Evolutionary conservation across 164 flowering plant genomes (phyloP).

Genomic region (Aristolochia californica): DNA sequence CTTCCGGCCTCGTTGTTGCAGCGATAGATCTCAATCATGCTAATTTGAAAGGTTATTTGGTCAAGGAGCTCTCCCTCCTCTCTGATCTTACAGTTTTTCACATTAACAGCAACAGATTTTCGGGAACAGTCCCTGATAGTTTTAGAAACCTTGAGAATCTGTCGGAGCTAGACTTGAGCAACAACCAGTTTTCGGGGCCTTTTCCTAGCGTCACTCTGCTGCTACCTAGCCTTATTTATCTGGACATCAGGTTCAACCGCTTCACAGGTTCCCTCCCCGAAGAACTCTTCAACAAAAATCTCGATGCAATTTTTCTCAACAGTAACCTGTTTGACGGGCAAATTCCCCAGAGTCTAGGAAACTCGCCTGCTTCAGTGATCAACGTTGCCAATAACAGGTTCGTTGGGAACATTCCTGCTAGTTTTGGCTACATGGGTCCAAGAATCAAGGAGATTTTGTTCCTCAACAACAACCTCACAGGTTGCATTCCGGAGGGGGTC

Average conservation of each 20-base stretch:
- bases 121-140: constrained; percentile 52
- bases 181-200: constrained; percentile 68
- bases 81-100: constrained; percentile 58
- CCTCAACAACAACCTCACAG: constrained; percentile 69
- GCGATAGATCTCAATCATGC: constrained; percentile 86
- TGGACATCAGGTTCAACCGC: constrained; percentile 75
- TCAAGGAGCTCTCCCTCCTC: constrained; percentile 59
- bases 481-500: constrained; percentile 82
- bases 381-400: constrained; percentile 79
- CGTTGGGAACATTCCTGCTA: constrained; percentile 54
- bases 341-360: constrained; percentile 60
- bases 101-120: constrained; percentile 77
- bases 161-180: constrained; percentile 77
- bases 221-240: constrained; percentile 57
- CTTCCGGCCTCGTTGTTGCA: constrained; percentile 26
- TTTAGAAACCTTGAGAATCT: constrained; percentile 40
- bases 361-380: constrained; percentile 82
- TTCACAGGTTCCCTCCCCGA: constrained; percentile 69
- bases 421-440: constrained; percentile 57
- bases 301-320: constrained; percentile 78
- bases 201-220: constrained; percentile 44
- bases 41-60: constrained; percentile 57
- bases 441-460: constrained; percentile 65
- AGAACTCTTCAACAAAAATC: constrained; percentile 47
- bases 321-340: constrained; percentile 63